A percentile compares a stretch with the other conserved stretches of the same genome.
Conservation (phyloP, 371 early-diverging fungal species). For the Blyttiomyces sp. region DNA sequence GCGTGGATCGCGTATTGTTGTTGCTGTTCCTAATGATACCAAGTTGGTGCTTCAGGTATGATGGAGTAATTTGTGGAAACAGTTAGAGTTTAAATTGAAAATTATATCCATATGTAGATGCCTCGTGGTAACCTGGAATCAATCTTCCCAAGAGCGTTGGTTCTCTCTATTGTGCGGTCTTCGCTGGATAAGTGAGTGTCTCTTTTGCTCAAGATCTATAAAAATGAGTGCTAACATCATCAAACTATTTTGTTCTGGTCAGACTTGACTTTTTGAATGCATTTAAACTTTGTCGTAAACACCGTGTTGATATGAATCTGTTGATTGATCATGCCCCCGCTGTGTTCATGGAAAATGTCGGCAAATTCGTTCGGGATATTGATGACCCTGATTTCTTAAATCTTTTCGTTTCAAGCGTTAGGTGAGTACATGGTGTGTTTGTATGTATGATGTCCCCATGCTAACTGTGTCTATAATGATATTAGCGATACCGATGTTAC, state of each 20-base stretch:
- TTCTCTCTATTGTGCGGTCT: constrained; percentile 74
- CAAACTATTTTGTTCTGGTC: background rate
- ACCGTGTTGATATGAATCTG: constrained; percentile 91
- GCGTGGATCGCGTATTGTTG: constrained; percentile 82
- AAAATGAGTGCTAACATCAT: background rate
- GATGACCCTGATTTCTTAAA: constrained; percentile 84
- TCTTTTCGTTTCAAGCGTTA: constrained; percentile 80
- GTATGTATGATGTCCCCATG: too few species aligned
- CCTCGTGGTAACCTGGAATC: constrained; percentile 97
- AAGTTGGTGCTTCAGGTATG: constrained; percentile 71
- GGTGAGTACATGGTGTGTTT: too few species aligned
- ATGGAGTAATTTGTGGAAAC: background rate
- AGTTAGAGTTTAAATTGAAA: background rate
- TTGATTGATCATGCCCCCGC: constrained; percentile 74
- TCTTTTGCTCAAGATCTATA: too few species aligned
- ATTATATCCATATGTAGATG: constrained; percentile 51
- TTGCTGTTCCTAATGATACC: constrained; percentile 68
- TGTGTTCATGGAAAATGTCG: constrained; percentile 64
- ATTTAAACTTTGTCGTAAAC: constrained; percentile 79
- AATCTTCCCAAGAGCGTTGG: constrained; percentile 88
- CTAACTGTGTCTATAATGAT: too few species aligned
- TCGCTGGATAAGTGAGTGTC: constrained; percentile 57
- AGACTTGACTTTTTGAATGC: constrained; percentile 74
- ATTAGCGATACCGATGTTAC: constrained; percentile 65
- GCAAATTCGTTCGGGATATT: constrained; percentile 71